Evolutionary conservation across 192 early-diverging fungal species (phyloP).

Genomic region (Allomyces macrogynus): DNA sequence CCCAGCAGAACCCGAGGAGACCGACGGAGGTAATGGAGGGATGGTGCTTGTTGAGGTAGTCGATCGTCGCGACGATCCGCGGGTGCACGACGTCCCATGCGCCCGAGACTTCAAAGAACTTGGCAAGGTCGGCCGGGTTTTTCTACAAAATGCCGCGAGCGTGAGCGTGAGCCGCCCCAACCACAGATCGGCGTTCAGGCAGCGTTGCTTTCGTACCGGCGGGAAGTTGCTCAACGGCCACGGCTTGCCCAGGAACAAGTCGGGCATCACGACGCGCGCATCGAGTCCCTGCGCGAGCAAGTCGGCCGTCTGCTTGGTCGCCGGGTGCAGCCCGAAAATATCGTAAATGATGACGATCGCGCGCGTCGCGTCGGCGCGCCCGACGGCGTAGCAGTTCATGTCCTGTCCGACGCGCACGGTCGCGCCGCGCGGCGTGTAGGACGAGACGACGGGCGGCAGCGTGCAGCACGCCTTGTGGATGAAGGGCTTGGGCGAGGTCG

Average conservation of each 20-base stretch:
- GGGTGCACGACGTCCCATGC: not conserved
- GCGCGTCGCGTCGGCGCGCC: slow-evolving; percentile 3
- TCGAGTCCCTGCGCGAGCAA: slow-evolving; percentile 5
- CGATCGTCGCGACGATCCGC: not conserved
- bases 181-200: too few relatives aligned
- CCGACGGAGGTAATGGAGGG: not conserved
- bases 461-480: slow-evolving; percentile 3
- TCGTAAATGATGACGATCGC: slow-evolving; percentile 9
- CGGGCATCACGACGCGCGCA: slow-evolving; percentile 9
- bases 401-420: not conserved
- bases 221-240: not conserved
- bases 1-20: slow-evolving; percentile 8
- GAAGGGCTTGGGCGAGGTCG: too few relatives aligned
- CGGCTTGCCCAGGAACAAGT: slow-evolving; percentile 3
- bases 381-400: slow-evolving; percentile 5
- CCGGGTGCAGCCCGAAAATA: slow-evolving; percentile 8
- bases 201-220: not conserved
- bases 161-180: too few relatives aligned
- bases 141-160: not conserved
- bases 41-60: not conserved
- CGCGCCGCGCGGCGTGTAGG: slow-evolving; percentile 3
- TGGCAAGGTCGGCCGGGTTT: not conserved
- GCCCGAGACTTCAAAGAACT: not conserved
- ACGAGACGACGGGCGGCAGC: slow-evolving; percentile 3
- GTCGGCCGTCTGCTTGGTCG: slow-evolving; percentile 7